Base-by-base conservation (phyloP, 352 stramenopile genomes). In the Globisporangium irregulare region DNA sequence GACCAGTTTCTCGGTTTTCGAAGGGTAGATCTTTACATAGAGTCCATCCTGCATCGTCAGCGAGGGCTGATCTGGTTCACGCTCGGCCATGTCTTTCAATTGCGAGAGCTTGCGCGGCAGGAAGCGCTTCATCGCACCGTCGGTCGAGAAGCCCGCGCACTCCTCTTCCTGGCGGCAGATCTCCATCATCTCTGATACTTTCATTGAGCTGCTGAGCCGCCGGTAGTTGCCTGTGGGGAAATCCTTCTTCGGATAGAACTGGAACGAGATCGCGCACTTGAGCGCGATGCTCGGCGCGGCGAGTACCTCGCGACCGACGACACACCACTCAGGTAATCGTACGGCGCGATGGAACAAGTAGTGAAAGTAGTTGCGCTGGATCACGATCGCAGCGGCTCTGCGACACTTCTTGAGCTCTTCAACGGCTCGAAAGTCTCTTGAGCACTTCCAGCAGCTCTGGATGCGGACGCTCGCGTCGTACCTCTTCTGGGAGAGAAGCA, bases 201-300 rank as follows among this genome's bases (percentile, higher is more conserved):
- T 77, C 15, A 70, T 59, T 12, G 24, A 29, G 51, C 61, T 72
- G 22, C 54, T 32, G 22, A 92, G 59, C 7, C 77, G 74, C 18
- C 73, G 73, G 73, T 85, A 91, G 50, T 93, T 94, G 2, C 85
- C 87, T 12, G 78, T 71, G 3, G 82, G 74, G 36, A 94, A 93
- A 60, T 94, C 86, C 61, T 86, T 92, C 27, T 76, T 78, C 2
- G 73, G 64, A 63, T 93, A 92, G 70, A 94, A 94, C 62, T 91
- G 81, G 70, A 94, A 94, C 18, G 73, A 78, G 41, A 91, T 84
- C 0, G 83, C 84, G 25, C 78, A 82, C 29, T 83, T 87, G 32
- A 78, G 74, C n/a, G 84, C 83, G 24, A 91, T 66, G 25, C 77
- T 89, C n/a, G 76, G 75, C 0, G 80, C 81, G 7, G 91, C 74